These are phyloP conservation scores for Aspergillus taichungensis DNA, from an alignment of 495 filamentous ascomycete species.

Conservation along the genomic window DNA sequence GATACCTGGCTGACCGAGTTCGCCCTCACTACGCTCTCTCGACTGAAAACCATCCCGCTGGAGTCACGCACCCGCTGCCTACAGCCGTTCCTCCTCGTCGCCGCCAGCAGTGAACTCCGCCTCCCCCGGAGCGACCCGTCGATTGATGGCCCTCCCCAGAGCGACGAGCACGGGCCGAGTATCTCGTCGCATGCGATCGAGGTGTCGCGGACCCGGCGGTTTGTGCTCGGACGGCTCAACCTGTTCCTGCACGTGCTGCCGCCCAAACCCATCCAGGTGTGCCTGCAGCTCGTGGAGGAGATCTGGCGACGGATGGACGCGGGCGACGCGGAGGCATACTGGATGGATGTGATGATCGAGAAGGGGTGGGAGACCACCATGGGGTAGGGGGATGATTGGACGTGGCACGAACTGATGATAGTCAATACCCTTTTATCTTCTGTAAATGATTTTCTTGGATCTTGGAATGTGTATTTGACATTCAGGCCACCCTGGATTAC, in stretches of 20 bases:
- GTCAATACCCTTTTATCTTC: too few species aligned
- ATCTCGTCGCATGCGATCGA: conserved; percentile 41
- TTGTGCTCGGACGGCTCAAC: conserved; percentile 39
- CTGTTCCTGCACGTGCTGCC: conserved; percentile 41
- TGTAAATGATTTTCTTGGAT: conserved; percentile 2
- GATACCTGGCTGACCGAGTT: conserved; percentile 45
- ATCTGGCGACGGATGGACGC: conserved; percentile 44
- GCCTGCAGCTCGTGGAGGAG: conserved; percentile 39
- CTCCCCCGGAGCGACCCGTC: conserved; percentile 20
- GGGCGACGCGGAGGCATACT: conserved; percentile 31
- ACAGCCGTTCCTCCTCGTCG: conserved; percentile 46
- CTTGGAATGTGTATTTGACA: conserved; percentile 1
- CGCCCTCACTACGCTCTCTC: conserved; percentile 42
- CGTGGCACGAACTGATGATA: too few species aligned
- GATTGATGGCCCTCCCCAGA: conserved; percentile 4
- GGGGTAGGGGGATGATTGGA: conserved; percentile 21
- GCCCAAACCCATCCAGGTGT: conserved; percentile 43
- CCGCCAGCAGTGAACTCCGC: conserved; percentile 40
- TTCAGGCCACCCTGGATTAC: background rate
- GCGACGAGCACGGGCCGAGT: conserved; percentile 13
- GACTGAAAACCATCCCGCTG: conserved; percentile 41
- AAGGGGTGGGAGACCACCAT: conserved; percentile 51
- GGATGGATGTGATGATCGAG: conserved; percentile 52
- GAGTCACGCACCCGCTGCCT: conserved; percentile 48
- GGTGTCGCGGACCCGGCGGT: conserved; percentile 34